phyloP scores from a whole-genome alignment of 2,329 filamentous ascomycete genomes.

The Leptographium procerum region DNA sequence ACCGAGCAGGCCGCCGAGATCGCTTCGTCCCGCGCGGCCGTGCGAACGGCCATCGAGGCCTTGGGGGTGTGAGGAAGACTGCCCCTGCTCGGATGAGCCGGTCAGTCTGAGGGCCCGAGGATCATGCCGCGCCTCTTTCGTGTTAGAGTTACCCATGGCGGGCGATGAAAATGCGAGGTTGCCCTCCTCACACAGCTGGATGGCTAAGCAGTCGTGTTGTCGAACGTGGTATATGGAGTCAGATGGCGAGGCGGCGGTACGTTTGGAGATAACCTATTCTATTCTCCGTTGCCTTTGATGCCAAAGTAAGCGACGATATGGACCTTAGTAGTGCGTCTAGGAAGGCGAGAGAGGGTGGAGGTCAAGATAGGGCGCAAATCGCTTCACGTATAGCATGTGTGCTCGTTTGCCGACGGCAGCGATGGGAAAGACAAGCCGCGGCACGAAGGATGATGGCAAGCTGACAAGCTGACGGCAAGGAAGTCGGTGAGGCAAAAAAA shows the following conservation, averaged over 20 bases:
- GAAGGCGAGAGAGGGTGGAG: not conserved
- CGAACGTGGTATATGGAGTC: not conserved
- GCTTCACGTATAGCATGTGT: not conserved
- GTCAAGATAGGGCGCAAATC: not conserved
- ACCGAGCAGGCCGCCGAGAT: constrained; percentile 34
- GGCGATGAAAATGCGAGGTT: not conserved
- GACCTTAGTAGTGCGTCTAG: too few species aligned
- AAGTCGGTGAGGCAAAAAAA: not conserved
- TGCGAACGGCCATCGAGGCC: constrained; percentile 14
- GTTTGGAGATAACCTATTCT: not conserved
- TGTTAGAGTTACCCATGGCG: constrained; percentile 24
- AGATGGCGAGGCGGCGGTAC: not conserved
- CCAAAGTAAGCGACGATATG: not conserved
- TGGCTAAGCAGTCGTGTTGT: too few species aligned
- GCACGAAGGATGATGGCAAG: not conserved
- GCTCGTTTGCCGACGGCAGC: not conserved
- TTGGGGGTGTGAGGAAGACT: constrained; percentile 13
- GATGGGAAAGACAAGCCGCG: not conserved
- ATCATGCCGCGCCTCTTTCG: constrained; percentile 22
- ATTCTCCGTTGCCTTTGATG: not conserved
- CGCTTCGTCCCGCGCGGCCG: constrained; percentile 28
- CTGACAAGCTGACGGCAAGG: not conserved
- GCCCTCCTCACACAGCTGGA: not conserved
- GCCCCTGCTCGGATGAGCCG: constrained; percentile 10
- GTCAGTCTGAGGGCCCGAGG: constrained; percentile 14